These are phyloP conservation scores for Sparassis latifolia DNA, from an alignment of 1,284 basidiomycete species.

Conservation along the genomic window DNA sequence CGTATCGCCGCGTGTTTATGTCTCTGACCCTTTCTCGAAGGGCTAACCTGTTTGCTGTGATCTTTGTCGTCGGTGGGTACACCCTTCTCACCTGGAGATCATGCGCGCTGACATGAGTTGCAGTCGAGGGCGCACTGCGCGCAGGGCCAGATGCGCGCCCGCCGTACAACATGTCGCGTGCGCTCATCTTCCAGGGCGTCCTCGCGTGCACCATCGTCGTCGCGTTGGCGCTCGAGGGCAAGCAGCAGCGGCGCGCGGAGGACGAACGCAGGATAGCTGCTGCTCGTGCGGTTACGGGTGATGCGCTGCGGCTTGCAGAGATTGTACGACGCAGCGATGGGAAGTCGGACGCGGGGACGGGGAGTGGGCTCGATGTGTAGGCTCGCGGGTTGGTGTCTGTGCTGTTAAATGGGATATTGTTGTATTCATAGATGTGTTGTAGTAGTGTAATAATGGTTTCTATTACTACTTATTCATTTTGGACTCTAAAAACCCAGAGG, in stretches of 20 bases:
- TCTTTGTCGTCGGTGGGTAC: constrained; percentile 60
- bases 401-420: no score
- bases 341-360: no score
- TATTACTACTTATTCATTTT: no score
- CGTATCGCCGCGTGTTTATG: not conserved
- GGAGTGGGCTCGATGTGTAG: no score
- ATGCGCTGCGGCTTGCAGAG: no score
- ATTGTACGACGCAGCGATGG: no score
- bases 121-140: constrained; percentile 61
- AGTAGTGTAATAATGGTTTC: no score
- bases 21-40: constrained; percentile 25
- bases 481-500: no score
- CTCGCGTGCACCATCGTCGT: constrained; percentile 34
- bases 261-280: constrained; percentile 37
- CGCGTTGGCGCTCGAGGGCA: constrained; percentile 43
- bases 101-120: not conserved
- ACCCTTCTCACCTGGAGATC: not conserved
- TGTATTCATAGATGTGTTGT: no score
- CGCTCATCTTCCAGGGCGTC: constrained; percentile 56
- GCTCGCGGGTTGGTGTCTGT: no score
- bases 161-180: constrained; percentile 61
- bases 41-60: constrained; percentile 55
- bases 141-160: constrained; percentile 51
- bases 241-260: constrained; percentile 52
- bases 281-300: not conserved